Conservation (phyloP, 352 stramenopile species). For the Thraustochytrium striatum region DNA sequence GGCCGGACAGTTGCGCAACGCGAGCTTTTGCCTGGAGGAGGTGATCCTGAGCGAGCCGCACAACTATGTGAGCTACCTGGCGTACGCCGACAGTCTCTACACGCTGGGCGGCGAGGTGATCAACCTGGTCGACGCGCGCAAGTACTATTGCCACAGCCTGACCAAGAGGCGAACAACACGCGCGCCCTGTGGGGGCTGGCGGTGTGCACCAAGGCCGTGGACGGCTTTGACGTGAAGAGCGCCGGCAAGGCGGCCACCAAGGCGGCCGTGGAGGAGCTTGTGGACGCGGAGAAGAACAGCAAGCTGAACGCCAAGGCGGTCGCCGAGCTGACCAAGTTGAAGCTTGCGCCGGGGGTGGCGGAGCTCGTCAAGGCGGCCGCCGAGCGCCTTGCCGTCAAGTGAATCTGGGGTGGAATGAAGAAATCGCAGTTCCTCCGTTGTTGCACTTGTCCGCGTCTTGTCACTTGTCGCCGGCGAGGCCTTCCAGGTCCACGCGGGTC, state of each 20-base stretch:
- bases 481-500: neutral
- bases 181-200: conserved; percentile 33
- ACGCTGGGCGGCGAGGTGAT: conserved; percentile 15
- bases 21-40: conserved; percentile 34
- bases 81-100: neutral
- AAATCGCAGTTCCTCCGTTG: no score
- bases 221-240: neutral
- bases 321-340: neutral
- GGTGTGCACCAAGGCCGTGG: neutral
- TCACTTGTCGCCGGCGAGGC: neutral
- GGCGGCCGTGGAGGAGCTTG: neutral
- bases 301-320: neutral
- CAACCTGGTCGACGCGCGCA: conserved; percentile 24
- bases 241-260: neutral
- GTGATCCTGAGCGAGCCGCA: conserved; percentile 34
- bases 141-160: conserved; percentile 39
- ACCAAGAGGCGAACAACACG: conserved; percentile 2
- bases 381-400: neutral
- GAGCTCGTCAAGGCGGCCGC: conserved; percentile 10
- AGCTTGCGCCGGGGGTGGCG: neutral
- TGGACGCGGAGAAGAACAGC: conserved; percentile 8
- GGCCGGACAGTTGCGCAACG: neutral
- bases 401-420: no score
- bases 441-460: no score
- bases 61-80: conserved; percentile 14